A percentile compares a stretch with the other conserved stretches of the same genome.
Evolutionary conservation across 192 early-diverging fungal species (phyloP).

Genomic region (Rhizophagus sp.): DNA sequence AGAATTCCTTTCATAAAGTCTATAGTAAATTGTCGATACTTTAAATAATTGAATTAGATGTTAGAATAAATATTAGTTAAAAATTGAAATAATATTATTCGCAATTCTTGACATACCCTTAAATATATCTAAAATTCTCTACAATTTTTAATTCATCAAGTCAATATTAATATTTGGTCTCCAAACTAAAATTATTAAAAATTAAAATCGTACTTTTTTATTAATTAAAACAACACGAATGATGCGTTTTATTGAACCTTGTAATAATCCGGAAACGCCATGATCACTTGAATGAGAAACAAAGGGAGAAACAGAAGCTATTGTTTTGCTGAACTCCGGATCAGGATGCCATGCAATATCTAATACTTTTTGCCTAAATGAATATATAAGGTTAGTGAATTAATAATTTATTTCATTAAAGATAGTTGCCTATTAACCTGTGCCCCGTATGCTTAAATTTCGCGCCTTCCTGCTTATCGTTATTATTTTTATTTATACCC

Average conservation of each 20-base stretch:
- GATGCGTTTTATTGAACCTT: background rate
- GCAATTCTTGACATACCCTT: background rate
- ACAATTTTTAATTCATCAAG: background rate
- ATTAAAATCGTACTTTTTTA: background rate
- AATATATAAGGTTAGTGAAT: background rate
- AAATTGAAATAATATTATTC: background rate
- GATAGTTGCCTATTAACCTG: background rate
- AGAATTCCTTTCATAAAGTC: too few species aligned
- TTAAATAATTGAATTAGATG: too few species aligned
- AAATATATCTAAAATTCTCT: background rate
- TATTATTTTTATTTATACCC: background rate
- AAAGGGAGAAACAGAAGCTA: slow-evolving; percentile 9
- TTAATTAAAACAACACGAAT: background rate
- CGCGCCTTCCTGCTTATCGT: background rate
- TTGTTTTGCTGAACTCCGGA: background rate
- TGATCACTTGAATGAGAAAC: background rate
- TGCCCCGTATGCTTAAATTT: background rate
- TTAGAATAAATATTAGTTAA: background rate
- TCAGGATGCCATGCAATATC: slow-evolving; percentile 23
- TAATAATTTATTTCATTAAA: background rate
- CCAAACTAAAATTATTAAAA: background rate
- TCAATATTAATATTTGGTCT: background rate
- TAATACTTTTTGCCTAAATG: background rate
- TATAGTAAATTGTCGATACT: too few species aligned
- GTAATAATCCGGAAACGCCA: background rate